Evolutionary conservation across 257 asterid species (phyloP).

Genomic region (Scutellaria minor): DNA sequence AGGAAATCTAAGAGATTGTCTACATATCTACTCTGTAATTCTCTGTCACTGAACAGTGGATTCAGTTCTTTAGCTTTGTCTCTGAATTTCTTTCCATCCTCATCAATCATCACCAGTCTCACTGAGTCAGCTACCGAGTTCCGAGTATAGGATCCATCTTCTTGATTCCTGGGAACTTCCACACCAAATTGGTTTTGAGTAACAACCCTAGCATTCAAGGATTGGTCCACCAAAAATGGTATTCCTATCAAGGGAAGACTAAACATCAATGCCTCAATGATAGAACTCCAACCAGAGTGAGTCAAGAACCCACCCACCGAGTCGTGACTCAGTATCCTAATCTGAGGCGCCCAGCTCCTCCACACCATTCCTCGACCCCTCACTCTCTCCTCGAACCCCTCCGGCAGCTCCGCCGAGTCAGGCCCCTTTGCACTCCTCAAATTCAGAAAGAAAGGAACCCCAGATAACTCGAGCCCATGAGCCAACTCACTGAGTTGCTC

Average conservation of each 20-base stretch:
- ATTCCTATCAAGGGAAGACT: slow-evolving; percentile 41
- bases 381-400: slow-evolving; percentile 45
- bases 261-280: slow-evolving; percentile 40
- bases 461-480: slow-evolving; percentile 49
- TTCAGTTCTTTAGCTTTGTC: slow-evolving; percentile 35
- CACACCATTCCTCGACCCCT: slow-evolving; percentile 49
- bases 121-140: slow-evolving; percentile 43
- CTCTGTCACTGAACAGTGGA: background rate
- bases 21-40: background rate
- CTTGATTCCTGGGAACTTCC: slow-evolving; percentile 37
- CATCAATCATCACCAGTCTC: slow-evolving; percentile 32
- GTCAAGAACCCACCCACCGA: slow-evolving; percentile 56
- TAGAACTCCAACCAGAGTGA: slow-evolving; percentile 59
- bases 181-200: slow-evolving; percentile 27
- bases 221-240: slow-evolving; percentile 46
- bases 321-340: slow-evolving; percentile 51
- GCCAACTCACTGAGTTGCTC: slow-evolving; percentile 45
- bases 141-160: slow-evolving; percentile 38
- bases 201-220: slow-evolving; percentile 38
- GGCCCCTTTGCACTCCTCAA: slow-evolving; percentile 34
- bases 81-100: slow-evolving; percentile 25
- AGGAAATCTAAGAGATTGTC: slow-evolving; percentile 27
- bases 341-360: slow-evolving; percentile 57
- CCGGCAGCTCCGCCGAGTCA: slow-evolving; percentile 29
- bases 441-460: slow-evolving; percentile 46